These are phyloP conservation scores for Noccaea bulbosa DNA, from an alignment of 345 rosid species.

Conservation along the genomic window DNA sequence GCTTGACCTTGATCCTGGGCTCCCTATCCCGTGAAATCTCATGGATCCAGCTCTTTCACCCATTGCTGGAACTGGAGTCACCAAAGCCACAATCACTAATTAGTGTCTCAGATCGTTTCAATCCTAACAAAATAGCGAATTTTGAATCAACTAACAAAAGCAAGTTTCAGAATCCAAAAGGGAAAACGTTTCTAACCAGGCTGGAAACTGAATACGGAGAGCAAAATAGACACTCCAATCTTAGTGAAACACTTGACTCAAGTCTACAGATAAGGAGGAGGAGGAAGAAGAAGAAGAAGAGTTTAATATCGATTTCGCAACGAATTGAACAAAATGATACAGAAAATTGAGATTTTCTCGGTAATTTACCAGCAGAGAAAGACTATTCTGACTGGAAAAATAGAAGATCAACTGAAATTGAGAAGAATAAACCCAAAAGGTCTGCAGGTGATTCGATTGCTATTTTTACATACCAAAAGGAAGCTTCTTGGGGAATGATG, in stretches of 20 bases:
- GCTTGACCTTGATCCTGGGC: slow-evolving; percentile 46
- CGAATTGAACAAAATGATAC: slow-evolving; percentile 28
- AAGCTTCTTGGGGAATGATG: slow-evolving; percentile 42
- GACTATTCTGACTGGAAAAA: background rate
- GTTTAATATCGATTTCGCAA: slow-evolving; percentile 21
- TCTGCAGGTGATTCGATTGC: background rate
- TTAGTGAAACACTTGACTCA: slow-evolving; percentile 13
- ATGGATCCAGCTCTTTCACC: slow-evolving; percentile 43
- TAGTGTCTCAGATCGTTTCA: no score
- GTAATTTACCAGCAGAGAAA: background rate
- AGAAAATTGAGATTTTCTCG: slow-evolving; percentile 15
- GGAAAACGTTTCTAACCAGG: slow-evolving; percentile 24
- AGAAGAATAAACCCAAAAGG: background rate
- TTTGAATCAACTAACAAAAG: background rate
- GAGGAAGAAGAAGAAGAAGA: slow-evolving; percentile 1
- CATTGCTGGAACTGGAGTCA: slow-evolving; percentile 50
- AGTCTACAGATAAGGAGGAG: slow-evolving; percentile 18
- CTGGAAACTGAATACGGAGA: slow-evolving; percentile 7
- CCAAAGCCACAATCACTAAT: slow-evolving; percentile 49
- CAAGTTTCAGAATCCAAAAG: slow-evolving; percentile 13
- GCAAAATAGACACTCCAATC: slow-evolving; percentile 15
- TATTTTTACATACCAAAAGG: slow-evolving; percentile 34
- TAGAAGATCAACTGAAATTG: background rate
- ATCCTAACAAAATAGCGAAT: no score
- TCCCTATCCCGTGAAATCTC: slow-evolving; percentile 41